A percentile compares a stretch with the other conserved stretches of the same genome.
These are phyloP conservation scores for Akebia trifoliata DNA, from an alignment of 164 flowering plant genomes.

Conservation along the genomic window DNA sequence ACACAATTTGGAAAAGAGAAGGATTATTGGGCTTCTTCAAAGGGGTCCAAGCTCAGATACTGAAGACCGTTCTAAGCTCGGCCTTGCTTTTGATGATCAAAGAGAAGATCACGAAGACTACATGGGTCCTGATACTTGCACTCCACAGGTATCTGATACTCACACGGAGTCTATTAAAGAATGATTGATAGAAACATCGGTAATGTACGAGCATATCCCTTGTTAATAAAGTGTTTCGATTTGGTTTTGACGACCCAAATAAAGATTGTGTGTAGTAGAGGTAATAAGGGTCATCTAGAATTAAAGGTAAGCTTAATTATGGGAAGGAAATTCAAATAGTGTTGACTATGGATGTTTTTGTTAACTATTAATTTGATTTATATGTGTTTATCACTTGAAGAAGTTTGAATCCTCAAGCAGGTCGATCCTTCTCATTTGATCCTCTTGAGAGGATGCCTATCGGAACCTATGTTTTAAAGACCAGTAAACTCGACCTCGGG, in stretches of 20 bases:
- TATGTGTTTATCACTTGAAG: no score
- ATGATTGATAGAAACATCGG: slow-evolving; percentile 5
- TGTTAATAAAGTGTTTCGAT: slow-evolving; percentile 14
- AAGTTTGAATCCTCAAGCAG: no score
- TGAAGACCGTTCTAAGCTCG: slow-evolving; percentile 72
- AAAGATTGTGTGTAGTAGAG: slow-evolving; percentile 2
- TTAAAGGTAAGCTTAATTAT: neutral
- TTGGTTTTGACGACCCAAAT: slow-evolving; percentile 3
- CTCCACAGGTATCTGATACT: slow-evolving; percentile 35
- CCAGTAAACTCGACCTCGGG: no score
- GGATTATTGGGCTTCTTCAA: slow-evolving; percentile 65
- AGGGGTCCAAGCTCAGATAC: slow-evolving; percentile 65
- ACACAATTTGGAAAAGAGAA: slow-evolving; percentile 59
- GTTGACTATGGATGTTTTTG: neutral
- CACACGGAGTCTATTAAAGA: slow-evolving; percentile 35
- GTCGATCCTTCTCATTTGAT: no score
- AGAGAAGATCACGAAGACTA: slow-evolving; percentile 67
- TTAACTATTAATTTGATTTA: neutral
- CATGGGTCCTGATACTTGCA: slow-evolving; percentile 70
- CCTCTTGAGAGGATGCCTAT: no score
- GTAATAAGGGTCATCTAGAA: slow-evolving; percentile 3
- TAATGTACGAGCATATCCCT: neutral
- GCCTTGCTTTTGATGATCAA: slow-evolving; percentile 80
- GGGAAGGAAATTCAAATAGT: neutral
- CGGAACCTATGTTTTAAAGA: no score